Evolutionary conservation across 2,329 filamentous ascomycete genomes (phyloP), one percentile per base, ranked within the genome.

Genomic region (Tolypocladium tropicale): DNA sequence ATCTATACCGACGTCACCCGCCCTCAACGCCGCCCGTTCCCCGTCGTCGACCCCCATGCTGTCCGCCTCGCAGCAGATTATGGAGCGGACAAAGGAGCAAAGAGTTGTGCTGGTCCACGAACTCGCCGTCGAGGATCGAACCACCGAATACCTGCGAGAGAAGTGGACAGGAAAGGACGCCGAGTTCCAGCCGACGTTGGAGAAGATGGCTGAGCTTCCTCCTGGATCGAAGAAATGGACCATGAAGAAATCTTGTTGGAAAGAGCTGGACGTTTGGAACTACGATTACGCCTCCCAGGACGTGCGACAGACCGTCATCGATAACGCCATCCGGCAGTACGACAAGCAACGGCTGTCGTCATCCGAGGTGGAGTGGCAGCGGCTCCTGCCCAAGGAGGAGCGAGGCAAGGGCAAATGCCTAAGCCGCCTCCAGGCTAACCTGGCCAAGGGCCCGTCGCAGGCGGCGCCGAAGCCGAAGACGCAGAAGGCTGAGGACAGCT

Each of bases 241-340:
- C 36, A 68, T 86, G 61, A 77, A 78, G 58, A 82, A 80, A 68
- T 70, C 74, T 28, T 81, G 76, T 59, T 86, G 79, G 77, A 84
- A 79, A 67, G 83, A 86, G 60, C 74, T 86, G 16, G 82, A 86
- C 61, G 80, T 85, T 25, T 86, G 80, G 77, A 78, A 76, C 56
- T 84, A 84, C 65, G 71, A 78, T 32, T 86, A 86, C 63, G 72
- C 74, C 49, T 73, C 67, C 39, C 69, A 76, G 21, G 76, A 79
- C 34, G 77, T 83, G 58, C 78, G 83, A 33, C 75, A 89, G 65
- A 71, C 77, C 62, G 78, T 81, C 59, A 79, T 86, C 65, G 75
- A 88, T 69, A 78, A 84, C 61, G 83, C 83, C 16, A 75, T 84
- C 56, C 77, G 74, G 58, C 72, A 78, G 55, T 86, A 79, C 60